A percentile compares a stretch with the other conserved stretches of the same genome.
phyloP scores from a whole-genome alignment of 2,329 filamentous ascomycete species.

The Verticillium nonalfalfae region DNA sequence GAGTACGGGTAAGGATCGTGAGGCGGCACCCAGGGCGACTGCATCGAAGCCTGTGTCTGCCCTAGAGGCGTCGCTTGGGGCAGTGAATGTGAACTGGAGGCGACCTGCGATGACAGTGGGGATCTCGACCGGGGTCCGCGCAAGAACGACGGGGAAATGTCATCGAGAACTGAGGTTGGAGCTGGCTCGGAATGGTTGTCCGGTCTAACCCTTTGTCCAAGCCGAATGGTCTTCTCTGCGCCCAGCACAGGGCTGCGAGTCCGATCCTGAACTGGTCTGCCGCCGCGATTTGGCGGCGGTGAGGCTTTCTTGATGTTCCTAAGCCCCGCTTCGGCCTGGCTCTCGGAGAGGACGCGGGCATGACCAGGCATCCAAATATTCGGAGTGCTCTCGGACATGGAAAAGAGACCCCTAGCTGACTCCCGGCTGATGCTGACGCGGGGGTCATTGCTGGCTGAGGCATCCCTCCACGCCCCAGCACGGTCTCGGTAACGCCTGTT shows the following conservation, averaged over 20 bases:
- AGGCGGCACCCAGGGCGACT: neutral
- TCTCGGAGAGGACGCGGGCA: constrained; percentile 23
- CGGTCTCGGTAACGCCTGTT: constrained; percentile 34
- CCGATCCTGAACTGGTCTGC: constrained; percentile 19
- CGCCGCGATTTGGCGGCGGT: constrained; percentile 21
- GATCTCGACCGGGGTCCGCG: neutral
- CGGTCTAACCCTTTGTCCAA: neutral
- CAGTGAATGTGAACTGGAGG: neutral
- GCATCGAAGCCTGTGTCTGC: neutral
- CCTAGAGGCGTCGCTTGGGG: neutral
- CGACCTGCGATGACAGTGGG: neutral
- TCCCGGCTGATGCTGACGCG: constrained; percentile 34
- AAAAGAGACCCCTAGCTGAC: constrained; percentile 27
- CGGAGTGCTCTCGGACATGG: constrained; percentile 11
- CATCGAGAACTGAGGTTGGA: neutral
- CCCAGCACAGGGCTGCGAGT: constrained; percentile 4
- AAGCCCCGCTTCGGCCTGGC: constrained; percentile 35
- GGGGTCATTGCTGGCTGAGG: constrained; percentile 28
- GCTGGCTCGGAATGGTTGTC: neutral
- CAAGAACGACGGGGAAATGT: neutral
- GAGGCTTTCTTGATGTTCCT: constrained; percentile 32
- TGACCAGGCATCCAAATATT: constrained; percentile 16
- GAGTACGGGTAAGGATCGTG: neutral
- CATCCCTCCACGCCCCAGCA: constrained; percentile 36
- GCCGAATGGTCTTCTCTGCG: neutral